Conservation (phyloP, 2,329 filamentous ascomycete species). For the Diaporthe sp. region DNA sequence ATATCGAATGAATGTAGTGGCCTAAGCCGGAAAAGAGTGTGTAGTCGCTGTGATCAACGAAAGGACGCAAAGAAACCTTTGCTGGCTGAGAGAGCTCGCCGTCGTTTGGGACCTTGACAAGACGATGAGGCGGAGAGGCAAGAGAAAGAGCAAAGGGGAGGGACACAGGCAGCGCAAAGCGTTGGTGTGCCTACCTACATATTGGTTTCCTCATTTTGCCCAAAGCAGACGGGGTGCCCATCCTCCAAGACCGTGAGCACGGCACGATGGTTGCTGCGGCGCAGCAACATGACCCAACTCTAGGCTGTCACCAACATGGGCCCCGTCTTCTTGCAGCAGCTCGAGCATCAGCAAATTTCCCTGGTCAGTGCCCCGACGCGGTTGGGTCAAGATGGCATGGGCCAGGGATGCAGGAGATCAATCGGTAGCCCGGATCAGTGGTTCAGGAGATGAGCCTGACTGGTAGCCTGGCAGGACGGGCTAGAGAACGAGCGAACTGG, state of each 20-base stretch:
- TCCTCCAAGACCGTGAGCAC: conserved; percentile 9
- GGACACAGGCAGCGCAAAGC: conserved; percentile 6
- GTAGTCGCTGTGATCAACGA: conserved; percentile 47
- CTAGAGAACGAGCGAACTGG: background rate
- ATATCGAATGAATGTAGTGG: conserved; percentile 43
- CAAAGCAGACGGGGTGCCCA: background rate
- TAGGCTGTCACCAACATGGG: conserved; percentile 18
- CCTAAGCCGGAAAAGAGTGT: conserved; percentile 46
- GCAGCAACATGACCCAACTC: background rate
- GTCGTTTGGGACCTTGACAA: conserved; percentile 45
- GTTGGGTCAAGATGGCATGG: background rate
- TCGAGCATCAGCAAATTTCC: conserved; percentile 21
- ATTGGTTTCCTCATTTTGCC: conserved; percentile 21
- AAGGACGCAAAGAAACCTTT: conserved; percentile 52
- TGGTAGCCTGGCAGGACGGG: background rate
- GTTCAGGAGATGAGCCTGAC: conserved; percentile 24
- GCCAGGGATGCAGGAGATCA: background rate
- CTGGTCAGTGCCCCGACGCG: background rate
- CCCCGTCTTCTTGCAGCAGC: conserved; percentile 30
- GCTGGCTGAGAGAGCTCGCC: conserved; percentile 47
- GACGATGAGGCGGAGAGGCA: conserved; percentile 41
- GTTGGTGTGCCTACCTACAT: conserved; percentile 32
- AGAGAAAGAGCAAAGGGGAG: conserved; percentile 30
- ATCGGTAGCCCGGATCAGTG: conserved; percentile 5
- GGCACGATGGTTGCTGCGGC: conserved; percentile 19